Conservation (phyloP, 2,329 filamentous ascomycete genomes). For the Aspergillus spinulosporus region DNA sequence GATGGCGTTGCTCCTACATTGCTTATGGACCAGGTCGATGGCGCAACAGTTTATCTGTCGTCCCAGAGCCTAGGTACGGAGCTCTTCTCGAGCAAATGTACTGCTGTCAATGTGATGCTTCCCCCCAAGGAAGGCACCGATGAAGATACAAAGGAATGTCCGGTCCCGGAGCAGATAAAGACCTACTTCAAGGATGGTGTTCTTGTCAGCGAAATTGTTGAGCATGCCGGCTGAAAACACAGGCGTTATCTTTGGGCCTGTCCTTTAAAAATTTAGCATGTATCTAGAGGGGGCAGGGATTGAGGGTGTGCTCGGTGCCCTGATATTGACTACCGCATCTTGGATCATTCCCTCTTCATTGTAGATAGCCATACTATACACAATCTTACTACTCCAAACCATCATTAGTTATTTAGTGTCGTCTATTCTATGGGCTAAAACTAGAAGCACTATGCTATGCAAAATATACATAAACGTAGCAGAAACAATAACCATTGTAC, state of each 20-base stretch:
- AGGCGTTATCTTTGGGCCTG: neutral
- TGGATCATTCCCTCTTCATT: neutral
- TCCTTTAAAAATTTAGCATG: neutral
- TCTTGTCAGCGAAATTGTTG: conserved; percentile 92
- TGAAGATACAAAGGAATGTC: conserved; percentile 82
- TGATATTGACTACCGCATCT: neutral
- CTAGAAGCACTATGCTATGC: neutral
- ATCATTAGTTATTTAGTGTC: neutral
- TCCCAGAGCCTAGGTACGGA: conserved; percentile 76
- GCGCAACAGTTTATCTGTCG: conserved; percentile 82
- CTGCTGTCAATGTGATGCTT: conserved; percentile 83
- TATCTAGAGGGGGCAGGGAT: neutral
- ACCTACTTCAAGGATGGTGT: conserved; percentile 74
- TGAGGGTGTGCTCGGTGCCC: neutral
- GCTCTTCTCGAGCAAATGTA: conserved; percentile 86
- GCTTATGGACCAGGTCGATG: conserved; percentile 89
- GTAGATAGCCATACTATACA: neutral
- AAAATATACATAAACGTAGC: neutral
- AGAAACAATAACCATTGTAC: conserved; percentile 12
- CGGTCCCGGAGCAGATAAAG: conserved; percentile 88
- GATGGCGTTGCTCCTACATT: conserved; percentile 82
- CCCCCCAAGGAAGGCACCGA: conserved; percentile 64
- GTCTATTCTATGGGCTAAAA: neutral
- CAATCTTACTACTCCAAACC: neutral
- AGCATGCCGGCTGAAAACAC: conserved; percentile 71